Percentiles rank a stretch among this genome's conserved stretches.
Conservation (phyloP, 148 eudicot species). For the Vaccinium corymbosum region DNA sequence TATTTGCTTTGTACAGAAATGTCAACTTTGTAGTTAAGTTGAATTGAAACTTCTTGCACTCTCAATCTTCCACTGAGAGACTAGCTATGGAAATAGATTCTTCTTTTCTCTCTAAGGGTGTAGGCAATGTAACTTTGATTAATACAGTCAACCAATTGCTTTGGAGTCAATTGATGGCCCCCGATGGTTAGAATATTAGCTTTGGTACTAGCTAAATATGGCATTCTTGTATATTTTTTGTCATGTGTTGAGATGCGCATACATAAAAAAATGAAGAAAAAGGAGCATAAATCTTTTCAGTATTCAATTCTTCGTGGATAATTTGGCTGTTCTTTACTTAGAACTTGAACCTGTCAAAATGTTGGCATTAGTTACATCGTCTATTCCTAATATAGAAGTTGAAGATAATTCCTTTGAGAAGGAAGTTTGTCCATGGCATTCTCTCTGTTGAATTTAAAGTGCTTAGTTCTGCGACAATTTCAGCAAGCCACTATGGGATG, state of each 20-base stretch:
- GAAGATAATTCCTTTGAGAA: neutral
- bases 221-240: neutral
- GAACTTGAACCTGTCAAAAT: neutral
- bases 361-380: neutral
- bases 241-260: neutral
- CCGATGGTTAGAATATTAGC: neutral
- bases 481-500: conserved; percentile 99
- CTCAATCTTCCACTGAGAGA: neutral
- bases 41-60: conserved; percentile 1
- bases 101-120: neutral
- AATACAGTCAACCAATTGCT: neutral
- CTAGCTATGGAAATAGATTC: too few relatives aligned
- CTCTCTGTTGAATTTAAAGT: conserved; percentile 17
- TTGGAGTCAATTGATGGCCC: conserved; percentile 1
- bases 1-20: conserved; percentile 5
- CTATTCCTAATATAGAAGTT: conserved; percentile 1
- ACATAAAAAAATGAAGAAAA: neutral
- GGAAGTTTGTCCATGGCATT: neutral
- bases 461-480: conserved; percentile 33
- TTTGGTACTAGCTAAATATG: neutral
- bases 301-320: conserved; percentile 8
- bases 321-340: neutral
- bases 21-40: neutral
- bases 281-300: neutral
- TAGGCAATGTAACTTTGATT: neutral